phyloP scores from a whole-genome alignment of 2,329 filamentous ascomycete species.

The Colletotrichum kahawae region DNA sequence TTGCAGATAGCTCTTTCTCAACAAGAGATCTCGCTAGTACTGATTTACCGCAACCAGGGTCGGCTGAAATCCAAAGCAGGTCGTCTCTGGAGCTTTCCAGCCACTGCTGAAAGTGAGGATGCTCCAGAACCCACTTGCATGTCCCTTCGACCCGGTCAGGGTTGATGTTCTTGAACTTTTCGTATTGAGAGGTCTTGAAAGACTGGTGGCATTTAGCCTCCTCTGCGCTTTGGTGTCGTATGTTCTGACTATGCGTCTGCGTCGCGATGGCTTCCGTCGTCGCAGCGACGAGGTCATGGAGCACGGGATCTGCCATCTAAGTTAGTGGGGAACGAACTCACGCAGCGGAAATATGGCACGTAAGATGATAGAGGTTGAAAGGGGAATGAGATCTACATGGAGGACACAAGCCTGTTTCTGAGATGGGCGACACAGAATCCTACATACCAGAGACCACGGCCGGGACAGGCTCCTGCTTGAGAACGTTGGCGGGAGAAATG shows the following conservation, averaged over 20 bases:
- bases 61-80: constrained; percentile 43
- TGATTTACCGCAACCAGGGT: constrained; percentile 45
- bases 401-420: not conserved
- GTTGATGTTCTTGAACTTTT: constrained; percentile 35
- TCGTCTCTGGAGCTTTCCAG: constrained; percentile 21
- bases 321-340: not conserved
- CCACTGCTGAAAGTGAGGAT: constrained; percentile 32
- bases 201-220: constrained; percentile 24
- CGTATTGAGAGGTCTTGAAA: constrained; percentile 32
- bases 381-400: not conserved
- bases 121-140: constrained; percentile 37
- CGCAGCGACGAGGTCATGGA: not conserved
- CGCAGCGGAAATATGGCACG: not conserved
- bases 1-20: constrained; percentile 29
- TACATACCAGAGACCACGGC: not conserved
- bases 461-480: not conserved
- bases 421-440: not conserved
- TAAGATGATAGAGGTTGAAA: not conserved
- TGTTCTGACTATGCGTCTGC: not conserved
- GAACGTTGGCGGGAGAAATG: not conserved
- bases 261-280: not conserved
- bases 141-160: constrained; percentile 31
- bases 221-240: not conserved
- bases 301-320: not conserved
- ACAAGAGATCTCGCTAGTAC: constrained; percentile 39